A percentile compares a stretch with the other conserved stretches of the same genome.
Evolutionary conservation across 2,329 filamentous ascomycete species (phyloP).

Genomic region (Cladophialophora yegresii): DNA sequence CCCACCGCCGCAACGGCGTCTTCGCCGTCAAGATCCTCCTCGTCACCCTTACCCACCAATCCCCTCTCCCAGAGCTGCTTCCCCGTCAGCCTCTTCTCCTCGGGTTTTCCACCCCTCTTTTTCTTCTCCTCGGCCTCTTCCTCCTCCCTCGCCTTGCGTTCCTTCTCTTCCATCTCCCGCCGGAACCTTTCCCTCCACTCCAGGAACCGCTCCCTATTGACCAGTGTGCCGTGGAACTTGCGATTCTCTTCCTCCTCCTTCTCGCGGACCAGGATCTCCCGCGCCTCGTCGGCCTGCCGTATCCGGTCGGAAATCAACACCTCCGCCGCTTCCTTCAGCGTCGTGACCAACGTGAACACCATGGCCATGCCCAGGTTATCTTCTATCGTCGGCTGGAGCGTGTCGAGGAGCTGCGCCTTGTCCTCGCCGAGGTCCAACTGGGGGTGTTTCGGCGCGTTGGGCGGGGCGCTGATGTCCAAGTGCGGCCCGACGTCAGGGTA

Average conservation of each 20-base stretch:
- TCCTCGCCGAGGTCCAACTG: constrained; percentile 80
- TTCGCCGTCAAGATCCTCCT: constrained; percentile 67
- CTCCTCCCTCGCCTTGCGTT: constrained; percentile 67
- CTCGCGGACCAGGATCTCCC: constrained; percentile 58
- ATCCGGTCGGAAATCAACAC: constrained; percentile 74
- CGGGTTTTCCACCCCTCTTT: constrained; percentile 69
- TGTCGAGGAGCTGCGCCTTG: constrained; percentile 70
- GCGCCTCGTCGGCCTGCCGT: constrained; percentile 59
- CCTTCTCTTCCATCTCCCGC: constrained; percentile 76
- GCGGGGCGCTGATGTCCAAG: constrained; percentile 75
- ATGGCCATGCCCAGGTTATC: constrained; percentile 97
- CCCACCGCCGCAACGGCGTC: constrained; percentile 63
- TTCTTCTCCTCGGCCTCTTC: constrained; percentile 81
- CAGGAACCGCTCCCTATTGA: constrained; percentile 82
- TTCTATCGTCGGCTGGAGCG: constrained; percentile 73
- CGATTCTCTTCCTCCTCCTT: constrained; percentile 88
- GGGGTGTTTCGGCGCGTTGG: constrained; percentile 68
- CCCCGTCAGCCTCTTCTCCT: constrained; percentile 67
- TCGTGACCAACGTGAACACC: constrained; percentile 87
- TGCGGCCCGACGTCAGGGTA: constrained; percentile 87
- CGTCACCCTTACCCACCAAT: constrained; percentile 65
- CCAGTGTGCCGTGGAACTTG: constrained; percentile 89
- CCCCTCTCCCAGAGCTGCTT: constrained; percentile 78
- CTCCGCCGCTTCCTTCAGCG: constrained; percentile 89
- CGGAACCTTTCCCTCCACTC: constrained; percentile 78